Evolutionary conservation across 208 protist species (phyloP), one percentile per base, ranked within the genome.

Genomic region (Acanthamoeba castellanii): DNA sequence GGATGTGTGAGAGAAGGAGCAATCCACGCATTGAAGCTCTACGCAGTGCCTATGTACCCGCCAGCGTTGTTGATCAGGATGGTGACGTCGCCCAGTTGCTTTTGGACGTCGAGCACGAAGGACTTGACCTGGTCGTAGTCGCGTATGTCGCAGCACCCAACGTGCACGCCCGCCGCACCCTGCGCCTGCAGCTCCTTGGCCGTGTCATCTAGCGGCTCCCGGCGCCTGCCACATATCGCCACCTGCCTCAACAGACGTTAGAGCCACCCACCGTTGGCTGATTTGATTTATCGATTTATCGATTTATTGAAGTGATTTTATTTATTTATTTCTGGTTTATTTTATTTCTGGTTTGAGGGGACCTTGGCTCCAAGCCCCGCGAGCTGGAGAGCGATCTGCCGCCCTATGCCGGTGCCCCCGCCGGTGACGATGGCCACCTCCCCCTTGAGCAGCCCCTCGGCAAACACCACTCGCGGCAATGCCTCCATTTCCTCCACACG

Each of bases 81-180:
- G 91, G 50, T 72, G 59, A 94, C 27, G 27, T 64, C 57, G 34
- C 91, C 91, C 50, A 88, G 42, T 11, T 94, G 34, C 70, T 72
- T 61, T 20, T 74, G n/a, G 32, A 94, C 91, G 9, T 47, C 37
- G 9, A 8, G 34, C 68, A 94, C 91, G 30, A 94, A 94, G 32
- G 52, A 50, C 52, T 47, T 84, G n/a, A 94, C 91, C 52, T 59
- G 50, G 22, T 82, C 91, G 34, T 94, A 84, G 20, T 94, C 78
- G 4, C 91, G 64, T 30, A 94, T 94, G 42, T 94, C 91, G 42
- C 91, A 94, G 14, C 27, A 37, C 7, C 34, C 78, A 1, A 55
- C 14, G 59, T 85, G 37, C 59, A 92, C 85, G 50, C 20, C 59
- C 14, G 85, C 85, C 14, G 4, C 47, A 25, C 22, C 72, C 72